phyloP scores from a whole-genome alignment of 176 grass and related monocot genomes.

The Microstegium vimineum region DNA sequence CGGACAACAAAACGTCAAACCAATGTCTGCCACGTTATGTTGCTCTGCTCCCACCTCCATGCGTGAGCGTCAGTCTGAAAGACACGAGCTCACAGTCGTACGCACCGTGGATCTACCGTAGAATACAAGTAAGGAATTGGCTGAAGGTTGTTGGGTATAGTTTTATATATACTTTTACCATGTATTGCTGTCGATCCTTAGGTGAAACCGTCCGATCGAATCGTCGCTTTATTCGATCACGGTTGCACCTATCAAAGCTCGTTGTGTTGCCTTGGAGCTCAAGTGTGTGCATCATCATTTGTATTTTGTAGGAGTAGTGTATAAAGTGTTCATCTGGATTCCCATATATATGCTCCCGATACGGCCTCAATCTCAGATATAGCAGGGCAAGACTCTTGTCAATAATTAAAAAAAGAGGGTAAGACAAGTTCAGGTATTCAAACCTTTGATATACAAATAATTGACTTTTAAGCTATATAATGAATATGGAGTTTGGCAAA shows the following conservation, averaged over 20 bases:
- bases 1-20: not conserved
- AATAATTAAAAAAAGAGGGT: no score
- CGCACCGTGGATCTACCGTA: not conserved
- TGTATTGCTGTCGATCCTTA: not conserved
- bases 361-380: not conserved
- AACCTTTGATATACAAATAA: no score
- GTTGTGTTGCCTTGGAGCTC: not conserved
- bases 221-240: not conserved
- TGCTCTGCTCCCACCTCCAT: not conserved
- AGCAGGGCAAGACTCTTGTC: no score
- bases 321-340: not conserved
- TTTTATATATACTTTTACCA: not conserved
- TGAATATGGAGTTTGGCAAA: no score
- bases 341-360: not conserved
- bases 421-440: not conserved
- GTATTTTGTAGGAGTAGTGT: not conserved
- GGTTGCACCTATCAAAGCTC: not conserved
- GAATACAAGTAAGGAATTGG: not conserved
- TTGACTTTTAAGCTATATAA: no score
- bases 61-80: not conserved
- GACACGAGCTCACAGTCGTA: not conserved
- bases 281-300: not conserved
- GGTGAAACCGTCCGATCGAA: conserved; percentile 26
- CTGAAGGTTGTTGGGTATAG: no score
- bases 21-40: conserved; percentile 2